A percentile compares a stretch with the other conserved stretches of the same genome.
phyloP scores from a whole-genome alignment of 371 early-diverging fungal species.

The Saksenaea oblongispora region DNA sequence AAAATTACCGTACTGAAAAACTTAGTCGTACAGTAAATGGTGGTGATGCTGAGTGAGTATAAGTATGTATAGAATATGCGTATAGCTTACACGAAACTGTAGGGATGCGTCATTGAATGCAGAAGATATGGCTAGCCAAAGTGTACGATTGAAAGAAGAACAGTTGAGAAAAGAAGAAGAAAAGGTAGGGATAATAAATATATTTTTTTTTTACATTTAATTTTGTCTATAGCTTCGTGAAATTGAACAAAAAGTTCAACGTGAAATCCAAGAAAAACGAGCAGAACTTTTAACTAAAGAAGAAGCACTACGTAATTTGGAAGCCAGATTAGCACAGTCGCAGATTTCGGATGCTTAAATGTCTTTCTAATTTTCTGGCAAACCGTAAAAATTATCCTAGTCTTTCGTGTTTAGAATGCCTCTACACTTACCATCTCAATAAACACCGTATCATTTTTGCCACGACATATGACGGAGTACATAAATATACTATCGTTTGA shows the following conservation, averaged over 20 bases:
- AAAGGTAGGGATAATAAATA: constrained; percentile 40
- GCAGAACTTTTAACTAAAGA: constrained; percentile 61
- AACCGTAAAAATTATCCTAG: neutral
- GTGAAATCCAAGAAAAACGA: constrained; percentile 63
- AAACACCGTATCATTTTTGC: constrained; percentile 10
- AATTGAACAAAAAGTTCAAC: constrained; percentile 60
- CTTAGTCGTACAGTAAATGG: constrained; percentile 71
- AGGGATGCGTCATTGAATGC: constrained; percentile 47
- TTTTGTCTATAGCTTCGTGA: constrained; percentile 45
- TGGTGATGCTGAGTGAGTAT: constrained; percentile 55
- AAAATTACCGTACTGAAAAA: constrained; percentile 92
- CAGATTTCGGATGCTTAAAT: constrained; percentile 38
- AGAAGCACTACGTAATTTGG: constrained; percentile 59
- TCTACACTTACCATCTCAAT: neutral
- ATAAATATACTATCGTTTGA: too few relatives aligned
- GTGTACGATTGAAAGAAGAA: constrained; percentile 60
- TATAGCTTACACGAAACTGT: neutral
- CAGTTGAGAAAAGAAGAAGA: constrained; percentile 66
- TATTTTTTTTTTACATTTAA: neutral
- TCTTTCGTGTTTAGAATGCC: constrained; percentile 4
- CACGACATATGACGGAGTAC: constrained; percentile 5
- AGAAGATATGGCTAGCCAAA: constrained; percentile 56
- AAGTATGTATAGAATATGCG: neutral
- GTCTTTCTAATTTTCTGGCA: neutral
- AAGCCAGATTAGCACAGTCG: constrained; percentile 52